A percentile compares a stretch with the other conserved stretches of the same genome.
phyloP scores from a whole-genome alignment of 192 early-diverging fungal species.

The Gigaspora rosea region DNA sequence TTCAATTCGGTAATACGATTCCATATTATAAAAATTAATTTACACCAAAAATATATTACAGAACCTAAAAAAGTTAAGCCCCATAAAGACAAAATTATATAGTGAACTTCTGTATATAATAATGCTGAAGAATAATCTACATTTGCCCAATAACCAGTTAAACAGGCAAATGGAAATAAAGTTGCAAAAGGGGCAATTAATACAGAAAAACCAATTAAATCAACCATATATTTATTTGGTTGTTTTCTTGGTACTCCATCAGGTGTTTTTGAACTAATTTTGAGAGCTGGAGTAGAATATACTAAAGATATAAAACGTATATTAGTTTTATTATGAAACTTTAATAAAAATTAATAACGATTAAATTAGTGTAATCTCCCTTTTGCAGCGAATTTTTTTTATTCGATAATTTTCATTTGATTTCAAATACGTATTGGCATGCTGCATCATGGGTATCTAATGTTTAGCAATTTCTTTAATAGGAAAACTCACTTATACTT shows the following conservation, averaged over 20 bases:
- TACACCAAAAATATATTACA: not conserved
- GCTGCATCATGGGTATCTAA: too few relatives aligned
- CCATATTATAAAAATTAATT: not conserved
- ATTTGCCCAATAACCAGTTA: not conserved
- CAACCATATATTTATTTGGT: slow-evolving; percentile 5
- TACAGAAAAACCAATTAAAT: not conserved
- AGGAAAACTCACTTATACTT: slow-evolving; percentile 11
- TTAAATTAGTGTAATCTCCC: too few relatives aligned
- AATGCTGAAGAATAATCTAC: not conserved
- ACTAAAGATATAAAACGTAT: not conserved
- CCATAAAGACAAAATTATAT: not conserved
- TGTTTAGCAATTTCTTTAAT: too few relatives aligned
- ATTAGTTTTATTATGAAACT: too few relatives aligned
- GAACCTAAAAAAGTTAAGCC: not conserved
- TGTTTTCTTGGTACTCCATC: too few relatives aligned
- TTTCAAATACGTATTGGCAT: too few relatives aligned
- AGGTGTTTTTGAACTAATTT: not conserved
- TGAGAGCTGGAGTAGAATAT: not conserved
- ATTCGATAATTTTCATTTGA: too few relatives aligned
- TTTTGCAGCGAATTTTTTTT: too few relatives aligned
- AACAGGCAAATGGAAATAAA: not conserved
- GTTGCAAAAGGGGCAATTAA: not conserved
- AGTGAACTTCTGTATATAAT: not conserved
- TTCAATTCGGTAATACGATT: not conserved
- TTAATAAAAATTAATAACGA: not conserved